phyloP scores from a whole-genome alignment of 2,329 filamentous ascomycete genomes.

The Phialocephala subalpina region DNA sequence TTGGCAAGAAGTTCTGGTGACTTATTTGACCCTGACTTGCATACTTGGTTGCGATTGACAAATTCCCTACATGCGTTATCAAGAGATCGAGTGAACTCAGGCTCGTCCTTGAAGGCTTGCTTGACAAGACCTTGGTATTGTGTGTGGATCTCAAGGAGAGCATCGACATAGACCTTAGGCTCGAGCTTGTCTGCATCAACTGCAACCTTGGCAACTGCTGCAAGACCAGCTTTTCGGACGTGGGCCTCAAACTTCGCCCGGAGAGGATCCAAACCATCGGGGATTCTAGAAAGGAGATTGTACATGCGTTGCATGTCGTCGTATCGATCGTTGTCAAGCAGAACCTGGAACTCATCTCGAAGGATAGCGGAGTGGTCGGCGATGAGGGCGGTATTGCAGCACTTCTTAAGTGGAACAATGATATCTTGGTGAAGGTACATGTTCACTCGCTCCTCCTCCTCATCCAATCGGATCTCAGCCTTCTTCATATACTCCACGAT shows the following conservation, averaged over 20 bases:
- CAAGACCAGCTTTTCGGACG: conserved; percentile 86
- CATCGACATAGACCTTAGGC: conserved; percentile 96
- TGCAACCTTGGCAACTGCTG: conserved; percentile 90
- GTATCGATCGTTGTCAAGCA: conserved; percentile 92
- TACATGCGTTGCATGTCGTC: conserved; percentile 98
- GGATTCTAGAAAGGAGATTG: conserved; percentile 85
- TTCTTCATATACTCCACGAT: conserved; percentile 99
- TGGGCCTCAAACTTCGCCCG: conserved; percentile 89
- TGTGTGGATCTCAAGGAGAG: conserved; percentile 90
- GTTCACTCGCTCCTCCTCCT: conserved; percentile 93
- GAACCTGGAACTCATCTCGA: conserved; percentile 92
- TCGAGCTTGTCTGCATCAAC: conserved; percentile 89
- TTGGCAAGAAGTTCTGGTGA: conserved; percentile 95
- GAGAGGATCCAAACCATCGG: conserved; percentile 89
- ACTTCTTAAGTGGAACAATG: conserved; percentile 80
- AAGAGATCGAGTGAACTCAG: conserved; percentile 93
- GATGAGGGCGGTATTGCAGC: conserved; percentile 89
- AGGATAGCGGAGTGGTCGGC: conserved; percentile 86
- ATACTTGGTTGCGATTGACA: conserved; percentile 96
- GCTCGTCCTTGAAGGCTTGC: conserved; percentile 91
- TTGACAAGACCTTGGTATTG: conserved; percentile 93
- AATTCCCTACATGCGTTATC: conserved; percentile 98
- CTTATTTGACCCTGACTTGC: conserved; percentile 90
- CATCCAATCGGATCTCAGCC: conserved; percentile 85
- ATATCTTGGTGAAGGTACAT: conserved; percentile 95